Evolutionary conservation across 352 stramenopile species (phyloP), one percentile per base, ranked within the genome.

Genomic region (Thalassiosira mediterranea): DNA sequence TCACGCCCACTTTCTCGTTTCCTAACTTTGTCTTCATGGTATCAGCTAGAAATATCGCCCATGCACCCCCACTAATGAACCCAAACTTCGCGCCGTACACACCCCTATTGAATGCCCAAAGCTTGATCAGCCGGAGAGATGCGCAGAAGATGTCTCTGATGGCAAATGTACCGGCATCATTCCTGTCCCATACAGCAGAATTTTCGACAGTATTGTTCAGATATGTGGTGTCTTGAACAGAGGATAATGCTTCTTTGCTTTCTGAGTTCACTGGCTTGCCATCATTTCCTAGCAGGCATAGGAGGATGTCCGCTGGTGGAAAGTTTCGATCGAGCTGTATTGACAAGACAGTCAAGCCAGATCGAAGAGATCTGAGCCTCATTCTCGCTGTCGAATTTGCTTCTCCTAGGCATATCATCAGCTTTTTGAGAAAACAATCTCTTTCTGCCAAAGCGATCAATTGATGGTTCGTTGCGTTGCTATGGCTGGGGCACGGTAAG

Each of bases 41-140:
- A n/a, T 51, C 19, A 48, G 32, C 60, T 17, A 78, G 26, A 11
- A 72, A 48, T 10, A 78, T 52, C 28, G 69, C 51, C 58, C 60
- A 78, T 11, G 52, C 59, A 29, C 52, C 59, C 42, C 69, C 69
- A 28, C 60, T 51, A 15, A 78, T n/a, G 29, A 51, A 78, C 32
- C 69, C 69, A 57, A 29, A 44, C 11, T 26, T 56, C n/a, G 59
- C 26, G 44, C 69, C 69, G 37, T 78, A 78, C 15, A 78, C 54
- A 11, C 37, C 13, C 57, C 60, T 34, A 11, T 69, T 54, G 15
- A 42, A 64, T 4, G 69, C 59, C 69, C 69, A 78, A 10, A 73
- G 21, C 46, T 78, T 78, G 37, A 73, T 59, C 4, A 78, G 19
- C 13, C 69, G 47, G n/a, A 78, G 23, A 13, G 53, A 49, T 46